These are phyloP conservation scores for Fusarium kyushuense DNA, from an alignment of 2,329 filamentous ascomycete genomes.

Conservation along the genomic window DNA sequence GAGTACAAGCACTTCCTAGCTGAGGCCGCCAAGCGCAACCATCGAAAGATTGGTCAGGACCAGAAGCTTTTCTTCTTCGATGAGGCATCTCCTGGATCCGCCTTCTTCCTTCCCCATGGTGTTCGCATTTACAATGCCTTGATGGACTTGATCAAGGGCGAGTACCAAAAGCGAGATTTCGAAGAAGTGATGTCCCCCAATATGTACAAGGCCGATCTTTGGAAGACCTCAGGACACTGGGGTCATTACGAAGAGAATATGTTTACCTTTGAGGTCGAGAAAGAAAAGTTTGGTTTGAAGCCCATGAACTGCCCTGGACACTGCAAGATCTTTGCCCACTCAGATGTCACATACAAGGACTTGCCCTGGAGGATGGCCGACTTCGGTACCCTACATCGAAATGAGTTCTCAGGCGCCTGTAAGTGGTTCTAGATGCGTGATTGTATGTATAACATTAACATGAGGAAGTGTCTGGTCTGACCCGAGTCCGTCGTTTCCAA, in stretches of 20 bases:
- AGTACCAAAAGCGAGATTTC: conserved; percentile 95
- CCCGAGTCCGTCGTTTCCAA: conserved; percentile 91
- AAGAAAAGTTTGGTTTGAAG: conserved; percentile 80
- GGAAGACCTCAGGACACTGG: conserved; percentile 97
- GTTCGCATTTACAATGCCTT: conserved; percentile 94
- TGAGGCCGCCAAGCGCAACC: conserved; percentile 97
- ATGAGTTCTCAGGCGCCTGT: conserved; percentile 93
- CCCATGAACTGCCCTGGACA: conserved; percentile 99
- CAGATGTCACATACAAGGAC: conserved; percentile 85
- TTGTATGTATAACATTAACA: too few species aligned
- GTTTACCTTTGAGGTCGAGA: conserved; percentile 81
- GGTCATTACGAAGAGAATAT: conserved; percentile 89
- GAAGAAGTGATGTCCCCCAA: conserved; percentile 94
- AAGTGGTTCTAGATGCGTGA: too few species aligned
- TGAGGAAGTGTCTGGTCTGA: conserved; percentile 91
- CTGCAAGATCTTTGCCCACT: conserved; percentile 86
- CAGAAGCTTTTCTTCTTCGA: conserved; percentile 99
- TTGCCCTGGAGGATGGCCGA: conserved; percentile 93
- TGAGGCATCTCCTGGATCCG: conserved; percentile 90
- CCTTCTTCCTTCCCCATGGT: conserved; percentile 93
- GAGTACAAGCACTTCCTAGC: conserved; percentile 96
- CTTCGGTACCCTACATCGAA: conserved; percentile 94
- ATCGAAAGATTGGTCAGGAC: conserved; percentile 91
- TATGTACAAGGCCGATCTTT: conserved; percentile 93
- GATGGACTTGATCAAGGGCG: conserved; percentile 80